These are phyloP conservation scores for Hyaloscypha variabilis DNA, from an alignment of 495 filamentous ascomycete genomes.

Conservation along the genomic window DNA sequence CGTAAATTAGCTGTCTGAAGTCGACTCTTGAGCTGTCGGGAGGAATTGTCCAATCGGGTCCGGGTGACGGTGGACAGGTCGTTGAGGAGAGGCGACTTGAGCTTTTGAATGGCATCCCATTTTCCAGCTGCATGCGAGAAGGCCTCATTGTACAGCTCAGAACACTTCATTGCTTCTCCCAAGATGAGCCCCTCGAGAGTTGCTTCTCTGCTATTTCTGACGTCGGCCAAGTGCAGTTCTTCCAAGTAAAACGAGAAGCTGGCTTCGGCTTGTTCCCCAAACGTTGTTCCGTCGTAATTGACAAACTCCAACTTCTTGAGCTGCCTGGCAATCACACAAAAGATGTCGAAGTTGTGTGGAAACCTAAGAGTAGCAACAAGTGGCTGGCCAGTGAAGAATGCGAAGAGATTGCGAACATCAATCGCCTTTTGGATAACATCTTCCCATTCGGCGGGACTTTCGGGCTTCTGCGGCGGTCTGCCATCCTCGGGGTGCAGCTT, in stretches of 20 bases:
- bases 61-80: conserved; percentile 71
- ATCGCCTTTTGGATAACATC: conserved; percentile 71
- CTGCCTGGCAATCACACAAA: conserved; percentile 69
- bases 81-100: conserved; percentile 68
- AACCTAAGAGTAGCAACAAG: conserved; percentile 75
- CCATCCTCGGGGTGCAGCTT: too few relatives aligned
- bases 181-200: conserved; percentile 88
- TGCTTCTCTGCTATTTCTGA: conserved; percentile 82
- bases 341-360: conserved; percentile 70
- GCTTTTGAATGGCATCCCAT: conserved; percentile 69
- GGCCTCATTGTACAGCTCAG: conserved; percentile 82
- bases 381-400: conserved; percentile 79
- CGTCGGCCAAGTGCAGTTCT: conserved; percentile 75
- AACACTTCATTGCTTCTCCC: conserved; percentile 82
- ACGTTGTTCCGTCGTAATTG: conserved; percentile 79
- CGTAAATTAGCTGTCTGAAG: conserved; percentile 54
- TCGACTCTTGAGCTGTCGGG: conserved; percentile 54
- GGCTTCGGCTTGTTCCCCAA: conserved; percentile 72
- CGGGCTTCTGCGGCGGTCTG: too few relatives aligned
- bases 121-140: conserved; percentile 94
- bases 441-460: too few relatives aligned
- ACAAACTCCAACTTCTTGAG: conserved; percentile 77
- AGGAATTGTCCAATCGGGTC: conserved; percentile 78
- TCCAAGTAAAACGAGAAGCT: conserved; percentile 79
- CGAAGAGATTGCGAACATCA: conserved; percentile 86